Conservation (phyloP, 805 yeast genomes). For the Yueomyces sinensis region DNA sequence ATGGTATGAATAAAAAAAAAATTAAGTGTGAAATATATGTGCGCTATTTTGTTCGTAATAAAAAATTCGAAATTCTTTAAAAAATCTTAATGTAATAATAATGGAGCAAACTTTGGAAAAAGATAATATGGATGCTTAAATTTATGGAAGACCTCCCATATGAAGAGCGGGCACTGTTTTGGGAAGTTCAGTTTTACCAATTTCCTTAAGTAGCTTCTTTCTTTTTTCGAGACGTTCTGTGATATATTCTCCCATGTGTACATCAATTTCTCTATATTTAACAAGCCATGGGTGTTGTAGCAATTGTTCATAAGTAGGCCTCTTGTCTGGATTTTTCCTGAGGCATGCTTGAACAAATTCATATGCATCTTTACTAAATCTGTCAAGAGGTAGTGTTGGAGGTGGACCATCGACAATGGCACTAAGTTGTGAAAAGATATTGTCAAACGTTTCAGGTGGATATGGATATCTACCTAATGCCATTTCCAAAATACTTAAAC, state of each 20-base stretch:
- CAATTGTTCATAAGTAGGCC: constrained; percentile 72
- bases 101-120: too few relatives aligned
- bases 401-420: constrained; percentile 97
- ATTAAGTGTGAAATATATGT: too few relatives aligned
- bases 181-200: constrained; percentile 16
- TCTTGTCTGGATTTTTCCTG: constrained; percentile 62
- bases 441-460: constrained; percentile 84
- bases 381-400: constrained; percentile 54
- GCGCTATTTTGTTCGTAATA: too few relatives aligned
- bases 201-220: constrained; percentile 4
- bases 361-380: constrained; percentile 64
- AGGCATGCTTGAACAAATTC: constrained; percentile 69
- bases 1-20: too few relatives aligned
- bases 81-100: too few relatives aligned
- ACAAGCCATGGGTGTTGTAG: constrained; percentile 76
- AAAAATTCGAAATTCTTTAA: too few relatives aligned
- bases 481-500: constrained; percentile 73
- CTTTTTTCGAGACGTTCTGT: constrained; percentile 23
- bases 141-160: constrained; percentile 21
- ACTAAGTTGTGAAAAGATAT: constrained; percentile 81
- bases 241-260: constrained; percentile 27
- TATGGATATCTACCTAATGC: constrained; percentile 93
- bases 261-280: constrained; percentile 31
- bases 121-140: not conserved
- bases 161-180: constrained; percentile 24